phyloP scores from a whole-genome alignment of 495 filamentous ascomycete genomes.

The Cenococcum geophilum region DNA sequence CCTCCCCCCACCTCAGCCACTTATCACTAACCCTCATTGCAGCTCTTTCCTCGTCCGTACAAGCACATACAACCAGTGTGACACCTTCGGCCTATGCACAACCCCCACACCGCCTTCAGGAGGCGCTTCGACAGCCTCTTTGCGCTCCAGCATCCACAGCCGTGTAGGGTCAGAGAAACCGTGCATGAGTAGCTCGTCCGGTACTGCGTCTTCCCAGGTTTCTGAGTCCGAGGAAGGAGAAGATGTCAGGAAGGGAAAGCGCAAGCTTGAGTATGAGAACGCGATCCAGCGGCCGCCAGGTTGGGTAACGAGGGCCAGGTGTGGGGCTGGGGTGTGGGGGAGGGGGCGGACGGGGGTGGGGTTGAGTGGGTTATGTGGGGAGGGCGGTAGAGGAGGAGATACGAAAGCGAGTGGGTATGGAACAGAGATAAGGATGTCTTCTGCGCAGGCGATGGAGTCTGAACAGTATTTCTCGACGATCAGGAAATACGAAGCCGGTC shows the following conservation, averaged over 20 bases:
- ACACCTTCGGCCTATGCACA: constrained; percentile 22
- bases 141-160: constrained; percentile 25
- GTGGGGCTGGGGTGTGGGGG: constrained; percentile 21
- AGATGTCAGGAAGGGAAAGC: constrained; percentile 28
- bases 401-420: constrained; percentile 16
- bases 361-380: not conserved
- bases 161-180: constrained; percentile 20
- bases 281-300: constrained; percentile 26
- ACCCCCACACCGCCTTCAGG: not conserved
- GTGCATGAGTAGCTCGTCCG: constrained; percentile 12
- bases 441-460: constrained; percentile 30
- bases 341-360: constrained; percentile 19
- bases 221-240: not conserved
- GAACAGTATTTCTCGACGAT: constrained; percentile 33
- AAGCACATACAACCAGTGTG: constrained; percentile 32
- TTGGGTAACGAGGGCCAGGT: constrained; percentile 26
- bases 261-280: constrained; percentile 25
- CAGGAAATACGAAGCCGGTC: constrained; percentile 18
- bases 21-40: not conserved
- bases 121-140: constrained; percentile 26
- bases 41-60: constrained; percentile 18
- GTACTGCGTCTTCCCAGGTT: constrained; percentile 13
- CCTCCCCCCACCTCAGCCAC: too few relatives aligned
- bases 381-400: not conserved
- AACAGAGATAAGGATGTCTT: constrained; percentile 20